Conservation (phyloP, 1,284 basidiomycete genomes). For the Phylloporus sp. region DNA sequence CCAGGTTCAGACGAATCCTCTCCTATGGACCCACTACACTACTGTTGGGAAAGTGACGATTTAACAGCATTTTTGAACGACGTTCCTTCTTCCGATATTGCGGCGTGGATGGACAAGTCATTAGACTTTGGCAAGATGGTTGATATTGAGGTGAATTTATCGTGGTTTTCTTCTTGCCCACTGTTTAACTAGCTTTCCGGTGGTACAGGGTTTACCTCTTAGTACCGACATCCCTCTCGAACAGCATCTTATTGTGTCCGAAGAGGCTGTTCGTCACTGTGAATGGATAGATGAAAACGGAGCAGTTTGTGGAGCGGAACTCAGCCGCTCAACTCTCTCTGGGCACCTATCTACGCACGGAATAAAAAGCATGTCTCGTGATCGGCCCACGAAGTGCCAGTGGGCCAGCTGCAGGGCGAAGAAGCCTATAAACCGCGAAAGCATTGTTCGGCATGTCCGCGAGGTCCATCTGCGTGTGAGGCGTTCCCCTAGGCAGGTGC, state of each 20-base stretch:
- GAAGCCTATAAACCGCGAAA: constrained; percentile 32
- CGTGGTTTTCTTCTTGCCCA: not conserved
- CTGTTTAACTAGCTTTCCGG: not conserved
- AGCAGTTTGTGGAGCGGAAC: not conserved
- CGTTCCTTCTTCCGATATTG: not conserved
- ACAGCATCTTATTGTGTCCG: not conserved
- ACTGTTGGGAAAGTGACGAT: not conserved
- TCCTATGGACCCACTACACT: not conserved
- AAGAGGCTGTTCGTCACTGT: not conserved
- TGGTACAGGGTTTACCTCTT: not conserved
- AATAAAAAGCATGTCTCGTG: constrained; percentile 19
- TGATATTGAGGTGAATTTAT: constrained; percentile 1
- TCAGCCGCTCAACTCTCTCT: constrained; percentile 11
- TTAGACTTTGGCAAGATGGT: no score
- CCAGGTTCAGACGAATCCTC: no score
- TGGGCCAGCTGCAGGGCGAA: constrained; percentile 29
- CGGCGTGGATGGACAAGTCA: not conserved
- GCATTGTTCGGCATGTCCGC: constrained; percentile 30
- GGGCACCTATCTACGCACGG: constrained; percentile 29
- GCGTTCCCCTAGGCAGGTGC: constrained; percentile 9
- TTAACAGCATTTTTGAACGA: not conserved
- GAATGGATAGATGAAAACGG: constrained; percentile 15
- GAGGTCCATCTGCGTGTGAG: constrained; percentile 29
- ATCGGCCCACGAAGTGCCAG: constrained; percentile 4
- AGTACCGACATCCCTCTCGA: no score